Evolutionary conservation across 2,329 filamentous ascomycete species (phyloP), one percentile per base, ranked within the genome.

Genomic region (Penicillium palitans): DNA sequence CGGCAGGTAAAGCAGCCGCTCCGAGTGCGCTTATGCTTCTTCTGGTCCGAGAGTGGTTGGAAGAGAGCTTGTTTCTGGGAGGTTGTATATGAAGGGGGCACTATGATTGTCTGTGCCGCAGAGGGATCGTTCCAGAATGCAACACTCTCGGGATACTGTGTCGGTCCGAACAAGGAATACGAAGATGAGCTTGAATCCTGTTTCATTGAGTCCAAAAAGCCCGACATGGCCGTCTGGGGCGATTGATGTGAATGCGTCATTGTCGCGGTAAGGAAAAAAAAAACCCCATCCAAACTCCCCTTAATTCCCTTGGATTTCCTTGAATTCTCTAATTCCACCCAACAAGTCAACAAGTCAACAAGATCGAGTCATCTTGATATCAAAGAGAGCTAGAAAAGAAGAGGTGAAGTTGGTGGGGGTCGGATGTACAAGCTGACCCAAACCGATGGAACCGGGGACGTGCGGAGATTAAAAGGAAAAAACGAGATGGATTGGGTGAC

Each of bases 1-100:
- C 95, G 85, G 76, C 95, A 99, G 47, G 93, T 98, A 72, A 85
- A 97, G 78, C 95, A 99, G 29, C 95, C 95, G 63, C 92, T 97
- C 67, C 95, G 84, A 44, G 95, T 98, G 66, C 95, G 87, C 61
- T 93, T 89, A 74, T 98, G 93, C 76, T 98, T 98, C 66, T 96
- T 89, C 70, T 90, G 88, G 61, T 96, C 90, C 29, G 73, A 52
- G 55, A 67, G 54, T 46, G 69, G 67, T 56, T 72, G 72, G 25
- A 74, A 60, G 39, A 69, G 55, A 24, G 73, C 66, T 48, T 73
- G 50, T 35, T 46, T 70, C 60, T 69, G 74, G 44, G 51, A 45
- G 17, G 29, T 31, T 35, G 57, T 61, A 46, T 62, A 67, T 54
- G 56, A 54, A 40, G 62, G 60, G 25, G 58, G 56, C 42, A 65